A percentile compares a stretch with the other conserved stretches of the same genome.
Evolutionary conservation across 23 red algal species (phyloP).

Genomic region (Gracilaria vermiculophylla): DNA sequence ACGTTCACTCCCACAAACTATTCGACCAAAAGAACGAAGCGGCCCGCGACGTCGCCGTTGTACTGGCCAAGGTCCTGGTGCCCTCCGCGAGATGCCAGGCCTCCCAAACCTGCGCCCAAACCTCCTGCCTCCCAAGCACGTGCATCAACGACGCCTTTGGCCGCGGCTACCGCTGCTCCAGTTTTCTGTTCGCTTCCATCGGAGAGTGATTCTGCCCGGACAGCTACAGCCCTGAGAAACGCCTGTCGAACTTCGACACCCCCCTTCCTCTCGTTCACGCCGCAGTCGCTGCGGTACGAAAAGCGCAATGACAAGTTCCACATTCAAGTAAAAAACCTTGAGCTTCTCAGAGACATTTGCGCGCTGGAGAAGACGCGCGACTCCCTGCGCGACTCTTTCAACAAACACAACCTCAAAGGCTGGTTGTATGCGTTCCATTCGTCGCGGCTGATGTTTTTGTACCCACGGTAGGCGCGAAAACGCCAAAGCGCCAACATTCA

Average conservation of each 20-base stretch:
- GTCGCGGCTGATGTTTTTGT: not conserved
- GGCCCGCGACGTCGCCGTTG: not conserved
- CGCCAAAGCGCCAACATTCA: not conserved
- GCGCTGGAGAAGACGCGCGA: not conserved
- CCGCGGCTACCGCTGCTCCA: not conserved
- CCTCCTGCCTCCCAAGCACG: not conserved
- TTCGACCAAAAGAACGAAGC: constrained; percentile 18
- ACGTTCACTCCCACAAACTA: too few relatives aligned
- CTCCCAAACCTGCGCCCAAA: not conserved
- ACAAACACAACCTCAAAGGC: not conserved
- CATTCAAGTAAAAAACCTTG: not conserved
- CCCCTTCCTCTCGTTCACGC: not conserved
- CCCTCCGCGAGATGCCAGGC: constrained; percentile 8
- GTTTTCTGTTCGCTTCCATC: not conserved
- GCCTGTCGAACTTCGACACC: not conserved
- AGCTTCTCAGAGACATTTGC: constrained; percentile 11
- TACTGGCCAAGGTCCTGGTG: not conserved
- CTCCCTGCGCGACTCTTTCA: not conserved
- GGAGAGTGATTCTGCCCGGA: not conserved
- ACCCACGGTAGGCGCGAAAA: not conserved
- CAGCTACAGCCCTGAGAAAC: not conserved
- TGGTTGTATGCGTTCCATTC: constrained; percentile 9
- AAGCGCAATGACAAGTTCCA: not conserved
- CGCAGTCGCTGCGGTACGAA: not conserved
- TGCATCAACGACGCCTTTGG: constrained; percentile 1